Conservation (phyloP, 1,284 basidiomycete genomes). For the Ustanciosporium gigantosporum region DNA sequence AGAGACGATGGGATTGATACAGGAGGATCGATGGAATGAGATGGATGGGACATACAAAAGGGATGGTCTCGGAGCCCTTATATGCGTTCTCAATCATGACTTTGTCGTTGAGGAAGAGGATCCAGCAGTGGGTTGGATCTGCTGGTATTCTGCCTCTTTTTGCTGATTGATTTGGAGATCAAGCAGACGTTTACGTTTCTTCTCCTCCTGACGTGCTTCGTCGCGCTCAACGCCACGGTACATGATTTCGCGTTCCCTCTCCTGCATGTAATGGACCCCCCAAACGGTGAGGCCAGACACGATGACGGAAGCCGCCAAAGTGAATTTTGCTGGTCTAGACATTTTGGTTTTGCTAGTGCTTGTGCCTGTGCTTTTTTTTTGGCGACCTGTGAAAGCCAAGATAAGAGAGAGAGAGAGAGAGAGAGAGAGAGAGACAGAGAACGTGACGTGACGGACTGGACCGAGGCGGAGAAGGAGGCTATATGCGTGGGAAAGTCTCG, state of each 20-base stretch:
- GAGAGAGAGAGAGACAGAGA: neutral
- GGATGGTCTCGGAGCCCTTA: too few species aligned
- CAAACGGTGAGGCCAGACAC: constrained; percentile 77
- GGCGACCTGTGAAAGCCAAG: constrained; percentile 3
- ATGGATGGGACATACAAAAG: too few species aligned
- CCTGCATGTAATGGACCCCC: constrained; percentile 88
- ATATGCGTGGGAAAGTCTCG: too few species aligned
- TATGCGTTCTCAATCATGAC: too few species aligned
- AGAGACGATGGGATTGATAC: too few species aligned
- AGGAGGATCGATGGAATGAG: too few species aligned
- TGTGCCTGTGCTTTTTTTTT: constrained; percentile 62
- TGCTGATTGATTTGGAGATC: constrained; percentile 48
- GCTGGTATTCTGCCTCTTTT: constrained; percentile 44
- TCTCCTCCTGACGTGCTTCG: constrained; percentile 50
- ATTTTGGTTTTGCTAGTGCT: too few species aligned
- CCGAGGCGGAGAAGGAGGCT: neutral
- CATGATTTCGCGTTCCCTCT: constrained; percentile 73
- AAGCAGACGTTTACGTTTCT: constrained; percentile 39
- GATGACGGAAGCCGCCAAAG: constrained; percentile 72
- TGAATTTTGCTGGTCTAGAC: constrained; percentile 77
- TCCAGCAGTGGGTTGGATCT: constrained; percentile 56
- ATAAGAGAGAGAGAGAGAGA: neutral
- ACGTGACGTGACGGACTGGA: too few species aligned
- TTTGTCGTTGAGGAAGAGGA: too few species aligned
- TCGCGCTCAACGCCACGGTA: constrained; percentile 57